Evolutionary conservation across 139 green algal species (phyloP), one percentile per base, ranked within the genome.

Genomic region (Volvox africanus): DNA sequence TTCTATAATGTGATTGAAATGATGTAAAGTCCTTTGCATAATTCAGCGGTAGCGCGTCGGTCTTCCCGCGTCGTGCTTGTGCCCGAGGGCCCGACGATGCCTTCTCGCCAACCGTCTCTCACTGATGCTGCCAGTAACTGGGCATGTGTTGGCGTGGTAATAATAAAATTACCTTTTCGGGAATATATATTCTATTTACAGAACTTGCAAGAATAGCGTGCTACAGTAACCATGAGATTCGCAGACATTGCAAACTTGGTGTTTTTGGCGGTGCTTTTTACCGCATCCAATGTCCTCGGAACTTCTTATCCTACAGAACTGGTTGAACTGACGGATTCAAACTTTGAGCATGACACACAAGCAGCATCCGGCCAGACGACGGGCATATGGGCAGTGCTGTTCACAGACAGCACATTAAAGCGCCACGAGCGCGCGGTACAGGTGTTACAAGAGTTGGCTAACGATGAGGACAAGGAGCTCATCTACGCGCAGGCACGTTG

Each of bases 301-400:
- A 36, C 44, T 24, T 80, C 35, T 12, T 80, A 91, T 80, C 93
- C 79, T 44, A 89, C 80, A 22, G 76, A 86, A 19, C 87, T 93
- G 6, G 75, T 95, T 0, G 28, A 86, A 5, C 80, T 95, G 11
- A 83, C 61, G 1, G 62, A 87, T 1, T 13, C 33, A 13, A 95
- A 24, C 26, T 95, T 95, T 82, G 93, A 95, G 79, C 88, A 95
- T 36, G 65, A 93, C 62, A 95, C 93, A 20, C 93, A 95, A 55
- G 92, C 93, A 22, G n/a, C 87, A 5, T 92, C 84, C 9, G 93
- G 93, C 5, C 93, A 95, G 65, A 95, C 93, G 0, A 94, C 92
- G 0, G 93, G 93, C 26, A 67, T 92, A 9, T 94, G 92, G 93
- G 92, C 68, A 24, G 88, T 90, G 35, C 35, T 90, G 1, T 83